A percentile compares a stretch with the other conserved stretches of the same genome.
phyloP scores from a whole-genome alignment of 192 early-diverging fungal genomes.

The Podila verticillata region DNA sequence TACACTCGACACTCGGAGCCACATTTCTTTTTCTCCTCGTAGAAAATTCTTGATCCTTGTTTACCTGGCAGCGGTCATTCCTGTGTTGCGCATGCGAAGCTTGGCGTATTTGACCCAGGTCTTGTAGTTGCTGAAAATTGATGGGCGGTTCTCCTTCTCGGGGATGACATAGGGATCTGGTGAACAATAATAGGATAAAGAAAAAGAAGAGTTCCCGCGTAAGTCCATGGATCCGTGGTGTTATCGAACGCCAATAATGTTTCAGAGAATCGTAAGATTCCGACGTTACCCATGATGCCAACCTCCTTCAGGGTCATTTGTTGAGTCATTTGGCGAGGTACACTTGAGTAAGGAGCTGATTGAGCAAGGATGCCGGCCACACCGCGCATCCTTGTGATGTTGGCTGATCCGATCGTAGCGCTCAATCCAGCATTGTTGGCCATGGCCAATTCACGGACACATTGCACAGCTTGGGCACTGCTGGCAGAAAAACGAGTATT shows the following conservation, averaged over 20 bases:
- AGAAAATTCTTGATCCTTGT: too few relatives aligned
- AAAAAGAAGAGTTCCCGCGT: not conserved
- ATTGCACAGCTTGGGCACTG: conserved; percentile 33
- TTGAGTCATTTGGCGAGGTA: conserved; percentile 48
- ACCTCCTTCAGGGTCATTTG: conserved; percentile 36
- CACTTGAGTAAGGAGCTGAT: conserved; percentile 39
- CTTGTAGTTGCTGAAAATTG: conserved; percentile 55
- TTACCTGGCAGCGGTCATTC: conserved; percentile 45
- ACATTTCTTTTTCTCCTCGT: too few relatives aligned
- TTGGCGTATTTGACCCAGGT: conserved; percentile 62
- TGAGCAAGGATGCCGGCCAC: conserved; percentile 28
- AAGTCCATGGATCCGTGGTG: not conserved
- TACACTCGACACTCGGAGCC: too few relatives aligned
- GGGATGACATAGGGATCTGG: conserved; percentile 62
- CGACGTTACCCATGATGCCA: conserved; percentile 40
- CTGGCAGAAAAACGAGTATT: conserved; percentile 24
- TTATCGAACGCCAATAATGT: too few relatives aligned
- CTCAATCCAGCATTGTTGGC: conserved; percentile 20
- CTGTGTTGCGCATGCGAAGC: conserved; percentile 60
- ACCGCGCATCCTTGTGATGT: conserved; percentile 25
- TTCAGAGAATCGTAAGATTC: too few relatives aligned
- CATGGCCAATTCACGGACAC: conserved; percentile 24
- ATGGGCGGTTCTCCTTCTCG: conserved; percentile 55
- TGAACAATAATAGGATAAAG: not conserved
- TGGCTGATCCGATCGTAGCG: conserved; percentile 16